Conservation (phyloP, 129 eudicot species). For the Calendula officinalis region DNA sequence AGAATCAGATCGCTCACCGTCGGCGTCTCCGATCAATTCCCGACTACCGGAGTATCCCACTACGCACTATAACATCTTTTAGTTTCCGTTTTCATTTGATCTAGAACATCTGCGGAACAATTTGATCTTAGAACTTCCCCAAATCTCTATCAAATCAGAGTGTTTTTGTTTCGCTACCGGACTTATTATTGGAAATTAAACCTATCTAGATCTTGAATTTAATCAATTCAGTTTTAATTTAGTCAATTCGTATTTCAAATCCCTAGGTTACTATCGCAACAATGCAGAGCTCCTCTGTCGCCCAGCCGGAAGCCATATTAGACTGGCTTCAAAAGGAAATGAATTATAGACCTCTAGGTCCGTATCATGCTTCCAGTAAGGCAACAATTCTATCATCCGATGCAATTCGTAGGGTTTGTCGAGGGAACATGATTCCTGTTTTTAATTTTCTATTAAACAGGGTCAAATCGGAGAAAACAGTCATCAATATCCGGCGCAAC, state of each 20-base stretch:
- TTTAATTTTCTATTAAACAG: slow-evolving; percentile 60
- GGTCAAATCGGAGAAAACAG: slow-evolving; percentile 89
- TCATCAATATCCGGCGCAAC: slow-evolving; percentile 63
- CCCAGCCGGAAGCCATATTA: slow-evolving; percentile 73
- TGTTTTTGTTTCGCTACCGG: not conserved
- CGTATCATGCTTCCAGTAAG: slow-evolving; percentile 43
- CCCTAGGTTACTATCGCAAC: not conserved
- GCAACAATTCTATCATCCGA: slow-evolving; percentile 59
- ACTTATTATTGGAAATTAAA: too few species aligned
- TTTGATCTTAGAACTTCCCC: not conserved
- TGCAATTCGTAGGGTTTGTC: slow-evolving; percentile 66
- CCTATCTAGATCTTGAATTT: too few species aligned
- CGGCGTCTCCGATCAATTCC: slow-evolving; percentile 5
- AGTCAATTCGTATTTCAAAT: slow-evolving; percentile 6
- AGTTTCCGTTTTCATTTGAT: not conserved
- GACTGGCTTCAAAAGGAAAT: slow-evolving; percentile 88
- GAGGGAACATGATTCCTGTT: slow-evolving; percentile 97
- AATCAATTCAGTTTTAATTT: slow-evolving; percentile 5
- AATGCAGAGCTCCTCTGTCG: slow-evolving; percentile 64
- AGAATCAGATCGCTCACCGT: not conserved
- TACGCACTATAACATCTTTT: slow-evolving; percentile 1
- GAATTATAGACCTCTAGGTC: slow-evolving; percentile 76
- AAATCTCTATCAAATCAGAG: not conserved
- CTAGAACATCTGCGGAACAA: not conserved
- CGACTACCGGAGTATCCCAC: not conserved